Conservation (phyloP, 2,329 filamentous ascomycete species). For the Akanthomyces lecanii region DNA sequence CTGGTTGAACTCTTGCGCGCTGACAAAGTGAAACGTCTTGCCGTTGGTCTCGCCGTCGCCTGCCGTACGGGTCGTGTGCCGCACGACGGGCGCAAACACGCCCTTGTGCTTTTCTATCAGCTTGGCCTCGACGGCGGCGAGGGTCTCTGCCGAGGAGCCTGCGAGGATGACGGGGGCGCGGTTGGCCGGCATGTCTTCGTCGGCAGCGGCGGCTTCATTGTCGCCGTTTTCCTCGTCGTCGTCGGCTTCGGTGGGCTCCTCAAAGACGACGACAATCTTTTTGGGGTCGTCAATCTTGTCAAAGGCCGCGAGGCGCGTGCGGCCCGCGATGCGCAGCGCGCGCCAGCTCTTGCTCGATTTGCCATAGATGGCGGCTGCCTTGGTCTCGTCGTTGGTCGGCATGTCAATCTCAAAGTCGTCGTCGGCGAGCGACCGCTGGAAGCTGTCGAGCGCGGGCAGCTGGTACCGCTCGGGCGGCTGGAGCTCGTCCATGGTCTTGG, state of each 20-base stretch:
- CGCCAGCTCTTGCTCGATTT: conserved; percentile 91
- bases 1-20: conserved; percentile 49
- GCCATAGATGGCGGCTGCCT: conserved; percentile 55
- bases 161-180: conserved; percentile 60
- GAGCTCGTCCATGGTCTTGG: conserved; percentile 60
- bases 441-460: conserved; percentile 65
- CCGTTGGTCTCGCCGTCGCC: conserved; percentile 49
- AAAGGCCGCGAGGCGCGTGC: conserved; percentile 69
- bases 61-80: conserved; percentile 51
- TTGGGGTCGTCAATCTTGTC: conserved; percentile 84
- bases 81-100: conserved; percentile 57
- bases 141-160: conserved; percentile 59
- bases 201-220: conserved; percentile 32
- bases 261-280: conserved; percentile 58
- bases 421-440: conserved; percentile 68
- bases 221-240: conserved; percentile 32
- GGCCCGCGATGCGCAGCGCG: conserved; percentile 74
- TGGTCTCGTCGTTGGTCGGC: conserved; percentile 60
- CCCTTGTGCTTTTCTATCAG: conserved; percentile 61
- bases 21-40: conserved; percentile 53
- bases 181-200: conserved; percentile 43
- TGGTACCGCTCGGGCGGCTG: conserved; percentile 61
- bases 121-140: conserved; percentile 58
- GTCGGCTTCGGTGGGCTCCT: conserved; percentile 40
- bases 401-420: conserved; percentile 86